Conservation (phyloP, 2,329 filamentous ascomycete species). For the Xylaria sp. region DNA sequence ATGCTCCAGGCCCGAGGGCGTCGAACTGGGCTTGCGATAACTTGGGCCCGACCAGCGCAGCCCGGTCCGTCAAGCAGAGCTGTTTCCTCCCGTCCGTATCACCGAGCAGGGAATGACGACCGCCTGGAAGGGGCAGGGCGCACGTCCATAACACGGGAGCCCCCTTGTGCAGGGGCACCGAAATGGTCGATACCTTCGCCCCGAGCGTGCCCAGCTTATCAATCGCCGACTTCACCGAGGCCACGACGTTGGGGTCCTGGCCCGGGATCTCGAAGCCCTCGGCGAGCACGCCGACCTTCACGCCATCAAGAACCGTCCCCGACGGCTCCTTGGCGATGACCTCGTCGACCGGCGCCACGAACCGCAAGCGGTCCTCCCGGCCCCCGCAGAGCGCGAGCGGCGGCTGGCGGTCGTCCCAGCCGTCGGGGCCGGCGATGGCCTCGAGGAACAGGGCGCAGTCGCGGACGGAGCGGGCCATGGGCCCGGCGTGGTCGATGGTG, state of each 20-base stretch:
- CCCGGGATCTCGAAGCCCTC: constrained; percentile 35
- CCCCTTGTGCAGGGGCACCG: constrained; percentile 34
- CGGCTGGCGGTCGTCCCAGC: constrained; percentile 38
- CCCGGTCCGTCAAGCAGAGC: constrained; percentile 30
- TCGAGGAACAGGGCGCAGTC: constrained; percentile 38
- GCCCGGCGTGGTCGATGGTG: constrained; percentile 37
- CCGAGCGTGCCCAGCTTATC: constrained; percentile 32
- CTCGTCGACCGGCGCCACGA: constrained; percentile 24
- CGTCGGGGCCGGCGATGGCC: constrained; percentile 37
- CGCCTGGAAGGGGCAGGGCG: constrained; percentile 22
- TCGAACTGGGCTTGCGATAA: constrained; percentile 34
- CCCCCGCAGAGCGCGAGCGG: constrained; percentile 26
- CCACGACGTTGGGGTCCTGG: constrained; percentile 29
- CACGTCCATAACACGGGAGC: constrained; percentile 28
- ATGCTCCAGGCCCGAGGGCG: constrained; percentile 30
- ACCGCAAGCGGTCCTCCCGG: constrained; percentile 22
- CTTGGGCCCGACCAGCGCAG: constrained; percentile 23
- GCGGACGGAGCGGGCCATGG: constrained; percentile 33
- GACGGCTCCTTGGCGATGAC: constrained; percentile 12
- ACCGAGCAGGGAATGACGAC: constrained; percentile 24
- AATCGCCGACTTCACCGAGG: constrained; percentile 32
- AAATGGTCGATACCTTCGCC: constrained; percentile 32
- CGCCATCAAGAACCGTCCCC: constrained; percentile 30
- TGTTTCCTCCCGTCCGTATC: constrained; percentile 30
- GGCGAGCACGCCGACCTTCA: constrained; percentile 35